phyloP scores from a whole-genome alignment of 2,329 filamentous ascomycete genomes.

The Claviceps monticola region DNA sequence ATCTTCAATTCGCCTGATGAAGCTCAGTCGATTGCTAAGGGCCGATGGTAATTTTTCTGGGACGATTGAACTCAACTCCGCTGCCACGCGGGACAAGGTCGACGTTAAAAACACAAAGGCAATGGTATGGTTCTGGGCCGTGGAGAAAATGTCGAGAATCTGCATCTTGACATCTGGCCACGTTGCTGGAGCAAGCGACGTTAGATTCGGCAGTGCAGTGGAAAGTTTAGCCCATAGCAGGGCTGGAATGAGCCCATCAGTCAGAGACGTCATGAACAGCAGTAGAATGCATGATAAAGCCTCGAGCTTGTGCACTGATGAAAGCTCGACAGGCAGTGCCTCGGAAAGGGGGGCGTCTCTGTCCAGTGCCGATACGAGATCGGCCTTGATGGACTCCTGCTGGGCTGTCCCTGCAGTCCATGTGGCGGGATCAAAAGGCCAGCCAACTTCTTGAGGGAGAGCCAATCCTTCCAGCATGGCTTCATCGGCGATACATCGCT shows the following conservation, averaged over 20 bases:
- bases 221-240: conserved; percentile 59
- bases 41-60: conserved; percentile 16
- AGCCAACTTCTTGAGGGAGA: conserved; percentile 40
- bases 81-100: conserved; percentile 46
- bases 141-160: conserved; percentile 60
- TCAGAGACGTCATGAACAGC: conserved; percentile 59
- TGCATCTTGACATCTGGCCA: conserved; percentile 31
- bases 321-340: conserved; percentile 47
- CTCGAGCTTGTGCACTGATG: conserved; percentile 58
- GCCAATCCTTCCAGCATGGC: conserved; percentile 43
- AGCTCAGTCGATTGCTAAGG: conserved; percentile 32
- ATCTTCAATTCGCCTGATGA: conserved; percentile 20
- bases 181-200: conserved; percentile 12
- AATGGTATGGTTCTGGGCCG: conserved; percentile 67
- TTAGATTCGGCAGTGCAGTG: conserved; percentile 33
- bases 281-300: conserved; percentile 57
- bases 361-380: conserved; percentile 56
- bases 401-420: conserved; percentile 17
- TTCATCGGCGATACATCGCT: conserved; percentile 44
- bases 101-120: conserved; percentile 78
- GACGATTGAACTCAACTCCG: conserved; percentile 31
- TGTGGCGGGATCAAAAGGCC: conserved; percentile 40
- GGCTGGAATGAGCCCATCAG: conserved; percentile 64
- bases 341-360: conserved; percentile 47
- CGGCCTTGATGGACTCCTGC: conserved; percentile 16